Evolutionary conservation across 495 filamentous ascomycete species (phyloP), one percentile per base, ranked within the genome.

Genomic region (Neurospora tetraspora): DNA sequence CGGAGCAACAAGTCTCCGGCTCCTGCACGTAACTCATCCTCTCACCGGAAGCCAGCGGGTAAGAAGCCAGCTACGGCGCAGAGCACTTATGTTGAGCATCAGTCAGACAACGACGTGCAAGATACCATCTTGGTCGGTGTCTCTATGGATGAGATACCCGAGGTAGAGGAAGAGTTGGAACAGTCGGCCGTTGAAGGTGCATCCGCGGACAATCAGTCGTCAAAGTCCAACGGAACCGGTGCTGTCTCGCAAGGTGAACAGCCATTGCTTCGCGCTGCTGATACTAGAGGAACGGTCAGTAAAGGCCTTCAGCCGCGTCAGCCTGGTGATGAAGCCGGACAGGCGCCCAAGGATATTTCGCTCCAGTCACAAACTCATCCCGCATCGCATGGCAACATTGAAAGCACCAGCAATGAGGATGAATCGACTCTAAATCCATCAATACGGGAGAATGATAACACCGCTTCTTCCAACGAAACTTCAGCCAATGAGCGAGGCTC

Each of bases 61-160:
- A 78, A 77, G 40, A 85, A 82, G 72, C 74, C 77, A 11, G 73
- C 79, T 3, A 45, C 72, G 1, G 79, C 82, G 47, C 68, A 78
- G 23, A 78, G 75, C 43, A 23, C 76, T 11, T 79, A 77, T 40
- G 76, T 75, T 23, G 77, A 82, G 38, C 78, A 84, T 61, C 75
- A 74, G 1, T 76, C 77, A 38, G 83, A 85, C 69, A 82, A 82
- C 42, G 82, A 85, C 38, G 82, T 85, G 7, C 81, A 83, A 72
- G 84, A 86, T 74, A 85, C 84, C 38, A 85, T 86, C 72, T 81
- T 85, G 38, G 84, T 86, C 53, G 83, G 84, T 37, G 80, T 81
- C 6, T 71, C 78, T 23, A 79, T 76, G 70, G 75, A 77, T 37
- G 77, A n/a, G 23, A 23, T 47, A 6, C 71, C 43, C 5, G 69